Percentiles rank a stretch among this genome's conserved stretches.
phyloP scores from a whole-genome alignment of 139 green algal species.

The Chlamydomonas incerta region DNA sequence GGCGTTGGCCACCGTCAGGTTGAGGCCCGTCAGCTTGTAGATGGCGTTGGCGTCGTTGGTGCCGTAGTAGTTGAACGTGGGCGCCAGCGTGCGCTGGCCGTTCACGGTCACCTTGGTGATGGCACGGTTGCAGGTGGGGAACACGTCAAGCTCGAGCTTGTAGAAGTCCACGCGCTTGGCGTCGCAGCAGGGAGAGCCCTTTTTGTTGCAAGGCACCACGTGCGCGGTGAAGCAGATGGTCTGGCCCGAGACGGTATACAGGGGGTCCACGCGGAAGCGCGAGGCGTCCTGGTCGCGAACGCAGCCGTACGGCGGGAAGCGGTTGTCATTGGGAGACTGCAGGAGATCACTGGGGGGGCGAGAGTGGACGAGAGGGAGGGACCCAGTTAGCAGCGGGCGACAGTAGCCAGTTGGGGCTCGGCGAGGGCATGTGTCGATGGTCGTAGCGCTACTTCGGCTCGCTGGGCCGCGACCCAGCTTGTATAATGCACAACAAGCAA shows the following conservation, averaged over 20 bases:
- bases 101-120: neutral
- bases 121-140: conserved; percentile 7
- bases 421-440: no score
- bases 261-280: conserved; percentile 24
- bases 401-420: neutral
- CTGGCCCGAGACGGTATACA: neutral
- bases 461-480: neutral
- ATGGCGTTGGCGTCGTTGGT: neutral
- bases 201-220: neutral
- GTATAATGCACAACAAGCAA: neutral
- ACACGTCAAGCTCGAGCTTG: conserved; percentile 42
- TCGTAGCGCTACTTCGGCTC: no score
- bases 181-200: neutral
- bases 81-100: neutral
- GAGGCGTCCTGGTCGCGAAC: conserved; percentile 24
- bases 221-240: conserved; percentile 34
- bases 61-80: conserved; percentile 10
- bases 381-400: neutral
- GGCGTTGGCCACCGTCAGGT: conserved; percentile 36
- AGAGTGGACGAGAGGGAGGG: no score
- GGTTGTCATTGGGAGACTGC: neutral
- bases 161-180: conserved; percentile 2
- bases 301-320: conserved; percentile 43
- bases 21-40: conserved; percentile 36
- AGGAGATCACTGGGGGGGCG: neutral